These are phyloP conservation scores for Aspergillus candidus DNA, from an alignment of 2,329 filamentous ascomycete genomes.

Conservation along the genomic window DNA sequence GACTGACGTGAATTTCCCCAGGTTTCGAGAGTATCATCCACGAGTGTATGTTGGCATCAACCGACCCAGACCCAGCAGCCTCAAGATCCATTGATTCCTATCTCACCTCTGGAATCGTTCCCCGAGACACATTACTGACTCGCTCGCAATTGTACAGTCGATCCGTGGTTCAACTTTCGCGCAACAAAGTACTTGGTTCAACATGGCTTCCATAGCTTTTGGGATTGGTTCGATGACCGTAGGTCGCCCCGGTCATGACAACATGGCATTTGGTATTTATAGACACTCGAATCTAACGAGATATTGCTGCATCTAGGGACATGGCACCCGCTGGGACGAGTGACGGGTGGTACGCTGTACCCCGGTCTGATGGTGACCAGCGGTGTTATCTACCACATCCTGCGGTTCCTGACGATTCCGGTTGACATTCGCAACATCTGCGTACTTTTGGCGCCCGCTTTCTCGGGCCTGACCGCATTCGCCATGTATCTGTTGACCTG, in stretches of 20 bases:
- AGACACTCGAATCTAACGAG: slow-evolving; percentile 2
- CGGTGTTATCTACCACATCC: slow-evolving; percentile 89
- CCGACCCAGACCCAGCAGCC: neutral
- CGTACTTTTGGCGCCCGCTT: slow-evolving; percentile 88
- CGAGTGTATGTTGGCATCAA: slow-evolving; percentile 68
- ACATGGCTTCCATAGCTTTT: slow-evolving; percentile 97
- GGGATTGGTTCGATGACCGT: slow-evolving; percentile 99
- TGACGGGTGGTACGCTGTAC: slow-evolving; percentile 97
- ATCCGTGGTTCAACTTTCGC: slow-evolving; percentile 99
- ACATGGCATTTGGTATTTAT: neutral
- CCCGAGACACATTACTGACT: slow-evolving; percentile 15
- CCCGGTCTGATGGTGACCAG: slow-evolving; percentile 99
- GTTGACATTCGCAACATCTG: slow-evolving; percentile 99
- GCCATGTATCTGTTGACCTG: slow-evolving; percentile 92
- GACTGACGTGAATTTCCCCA: slow-evolving; percentile 32
- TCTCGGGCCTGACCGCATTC: slow-evolving; percentile 87
- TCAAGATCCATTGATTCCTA: too few species aligned
- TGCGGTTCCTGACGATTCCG: slow-evolving; percentile 80
- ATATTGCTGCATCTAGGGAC: slow-evolving; percentile 52
- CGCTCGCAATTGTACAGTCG: slow-evolving; percentile 56
- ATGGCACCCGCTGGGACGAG: slow-evolving; percentile 97
- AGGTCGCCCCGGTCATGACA: slow-evolving; percentile 27
- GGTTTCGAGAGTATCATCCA: slow-evolving; percentile 99
- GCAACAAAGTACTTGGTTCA: slow-evolving; percentile 96
- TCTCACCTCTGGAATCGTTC: too few species aligned